These are phyloP conservation scores for Crataegus laevigata DNA, from an alignment of 306 rosid genomes.

Conservation along the genomic window DNA sequence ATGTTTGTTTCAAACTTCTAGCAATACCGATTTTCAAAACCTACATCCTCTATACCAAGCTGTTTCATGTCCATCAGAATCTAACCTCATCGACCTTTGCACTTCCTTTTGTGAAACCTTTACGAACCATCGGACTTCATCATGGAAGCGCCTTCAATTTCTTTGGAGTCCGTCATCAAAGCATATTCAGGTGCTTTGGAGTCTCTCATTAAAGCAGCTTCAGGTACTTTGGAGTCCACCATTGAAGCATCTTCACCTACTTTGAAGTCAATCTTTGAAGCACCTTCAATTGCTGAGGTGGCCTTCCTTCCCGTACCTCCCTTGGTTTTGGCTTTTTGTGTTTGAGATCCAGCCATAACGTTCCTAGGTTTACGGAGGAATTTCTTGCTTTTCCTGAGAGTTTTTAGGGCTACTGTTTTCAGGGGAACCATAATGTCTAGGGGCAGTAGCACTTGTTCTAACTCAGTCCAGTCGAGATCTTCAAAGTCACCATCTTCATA, in stretches of 20 bases:
- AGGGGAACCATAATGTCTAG: conserved; percentile 60
- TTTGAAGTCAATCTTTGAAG: conserved; percentile 8
- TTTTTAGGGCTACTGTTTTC: conserved; percentile 48
- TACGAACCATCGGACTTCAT: background rate
- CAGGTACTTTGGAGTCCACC: conserved; percentile 1
- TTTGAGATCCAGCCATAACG: conserved; percentile 19
- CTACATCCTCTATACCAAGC: background rate
- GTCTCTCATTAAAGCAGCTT: conserved; percentile 7
- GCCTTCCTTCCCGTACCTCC: conserved; percentile 29
- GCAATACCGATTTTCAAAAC: background rate
- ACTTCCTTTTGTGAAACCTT: background rate
- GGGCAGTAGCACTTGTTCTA: conserved; percentile 70
- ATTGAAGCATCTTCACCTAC: background rate
- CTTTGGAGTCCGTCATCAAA: conserved; percentile 4
- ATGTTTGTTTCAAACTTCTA: background rate
- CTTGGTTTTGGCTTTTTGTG: conserved; percentile 20
- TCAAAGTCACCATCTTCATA: conserved; percentile 83
- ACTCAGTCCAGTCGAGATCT: conserved; percentile 81
- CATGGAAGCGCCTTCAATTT: background rate
- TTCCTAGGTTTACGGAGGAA: conserved; percentile 26
- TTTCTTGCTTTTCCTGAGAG: conserved; percentile 40
- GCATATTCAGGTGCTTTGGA: conserved; percentile 1
- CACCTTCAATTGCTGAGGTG: background rate
- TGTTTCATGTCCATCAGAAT: background rate
- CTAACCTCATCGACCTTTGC: background rate